phyloP scores from a whole-genome alignment of 179 eudicot species.

The Camellia oleifera region DNA sequence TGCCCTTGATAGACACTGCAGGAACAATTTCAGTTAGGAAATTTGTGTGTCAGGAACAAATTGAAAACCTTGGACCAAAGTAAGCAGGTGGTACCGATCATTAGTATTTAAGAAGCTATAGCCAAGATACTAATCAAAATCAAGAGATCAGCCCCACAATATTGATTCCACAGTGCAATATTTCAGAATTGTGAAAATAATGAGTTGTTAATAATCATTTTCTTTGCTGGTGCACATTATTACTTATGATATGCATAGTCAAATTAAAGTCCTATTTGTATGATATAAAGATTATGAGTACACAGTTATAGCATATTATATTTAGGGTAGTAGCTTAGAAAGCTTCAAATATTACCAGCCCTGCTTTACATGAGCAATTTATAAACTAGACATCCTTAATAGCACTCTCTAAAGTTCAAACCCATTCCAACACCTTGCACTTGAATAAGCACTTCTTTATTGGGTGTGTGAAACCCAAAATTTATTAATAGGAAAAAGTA shows the following conservation, averaged over 20 bases:
- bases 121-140: background rate
- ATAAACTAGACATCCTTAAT: background rate
- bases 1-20: constrained; percentile 89
- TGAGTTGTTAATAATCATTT: background rate
- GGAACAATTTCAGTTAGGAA: background rate
- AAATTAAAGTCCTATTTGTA: background rate
- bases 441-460: background rate
- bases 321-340: background rate
- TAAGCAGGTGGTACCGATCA: background rate
- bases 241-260: background rate
- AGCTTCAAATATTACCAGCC: background rate
- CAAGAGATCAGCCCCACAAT: background rate
- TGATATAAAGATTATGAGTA: background rate
- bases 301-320: background rate
- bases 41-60: background rate
- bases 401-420: background rate
- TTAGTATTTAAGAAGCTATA: background rate
- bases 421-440: background rate
- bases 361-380: background rate
- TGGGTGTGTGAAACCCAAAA: too few species aligned
- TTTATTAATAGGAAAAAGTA: too few species aligned
- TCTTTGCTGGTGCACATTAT: background rate
- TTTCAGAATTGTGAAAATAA: background rate
- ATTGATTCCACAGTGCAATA: background rate
- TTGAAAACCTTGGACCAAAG: background rate